Evolutionary conservation across 202 grass and related monocot species (phyloP), one percentile per base, ranked within the genome.

Genomic region (Schoenoplectus tabernaemontani): DNA sequence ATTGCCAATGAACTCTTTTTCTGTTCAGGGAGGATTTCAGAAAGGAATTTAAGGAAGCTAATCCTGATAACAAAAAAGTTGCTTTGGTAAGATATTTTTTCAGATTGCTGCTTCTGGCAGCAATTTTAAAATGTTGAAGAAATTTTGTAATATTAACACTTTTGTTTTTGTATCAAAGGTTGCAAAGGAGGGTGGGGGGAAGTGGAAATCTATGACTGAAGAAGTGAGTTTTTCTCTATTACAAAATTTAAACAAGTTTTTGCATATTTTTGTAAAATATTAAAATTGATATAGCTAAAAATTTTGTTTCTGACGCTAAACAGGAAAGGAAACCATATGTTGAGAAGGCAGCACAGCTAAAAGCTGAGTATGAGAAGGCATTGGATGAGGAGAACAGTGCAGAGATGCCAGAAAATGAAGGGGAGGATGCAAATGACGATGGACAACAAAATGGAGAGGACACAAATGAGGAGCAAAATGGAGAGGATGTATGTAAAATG

Each of bases 311-410:
- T 22, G 17, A 16, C 5, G 24, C 38, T 20, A 8, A 54, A 47
- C 81, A 93, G 90, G 96, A 98, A 67, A 98, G 82, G 84, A 95
- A 89, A 69, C 90, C 96, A 20, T 98, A 98, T 57, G 0, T 75
- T 7, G 96, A 92, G n/a, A 84, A 84, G 84, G 89, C 91, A 62
- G 82, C 79, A 3, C 86, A 94, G 64, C 86, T 94, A 26, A 94
- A 89, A 78, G 95, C 82, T 36, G 26, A 77, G 4, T 81, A 78
- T 48, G 81, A 83, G 10, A 92, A 89, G 64, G 77, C 78, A 28
- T 20, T 60, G 26, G 57, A 80, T 36, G 80, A 59, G 38, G 33
- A 77, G 22, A 68, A 80, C 47, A 77, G 78, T 43, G 67, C 32
- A 58, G 51, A 56, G 19, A 6, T 7, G 51, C 16, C 3, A 7